phyloP scores from a whole-genome alignment of 2,329 filamentous ascomycete species.

The Penicillium sp. region DNA sequence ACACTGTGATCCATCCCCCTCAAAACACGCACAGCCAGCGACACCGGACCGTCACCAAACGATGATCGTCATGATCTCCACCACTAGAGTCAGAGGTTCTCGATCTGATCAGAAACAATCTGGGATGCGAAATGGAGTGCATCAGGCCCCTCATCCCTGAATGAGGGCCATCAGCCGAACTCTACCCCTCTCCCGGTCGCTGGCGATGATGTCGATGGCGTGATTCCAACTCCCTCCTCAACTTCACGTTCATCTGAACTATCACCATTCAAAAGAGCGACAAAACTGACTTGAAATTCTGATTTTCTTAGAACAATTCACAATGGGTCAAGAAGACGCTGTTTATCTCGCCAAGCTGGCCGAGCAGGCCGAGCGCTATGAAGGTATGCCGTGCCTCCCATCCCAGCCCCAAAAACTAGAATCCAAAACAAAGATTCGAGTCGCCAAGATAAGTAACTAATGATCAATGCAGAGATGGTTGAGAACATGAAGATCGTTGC shows the following conservation, averaged over 20 bases:
- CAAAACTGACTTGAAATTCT: slow-evolving; percentile 9
- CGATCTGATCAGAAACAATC: slow-evolving; percentile 3
- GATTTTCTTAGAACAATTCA: slow-evolving; percentile 53
- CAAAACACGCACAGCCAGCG: slow-evolving; percentile 17
- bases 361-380: slow-evolving; percentile 99
- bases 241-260: background rate
- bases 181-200: slow-evolving; percentile 31
- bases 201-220: slow-evolving; percentile 28
- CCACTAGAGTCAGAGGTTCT: background rate
- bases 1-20: slow-evolving; percentile 17
- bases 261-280: slow-evolving; percentile 1
- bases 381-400: slow-evolving; percentile 68
- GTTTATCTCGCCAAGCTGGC: slow-evolving; percentile 99
- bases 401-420: background rate
- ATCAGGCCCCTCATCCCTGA: slow-evolving; percentile 12
- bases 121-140: slow-evolving; percentile 7
- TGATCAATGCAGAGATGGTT: slow-evolving; percentile 79
- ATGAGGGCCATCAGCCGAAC: slow-evolving; percentile 4
- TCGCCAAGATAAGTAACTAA: slow-evolving; percentile 11
- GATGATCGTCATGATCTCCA: slow-evolving; percentile 21
- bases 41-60: slow-evolving; percentile 9
- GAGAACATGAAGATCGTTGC: slow-evolving; percentile 99
- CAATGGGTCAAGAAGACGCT: slow-evolving; percentile 99
- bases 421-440: background rate
- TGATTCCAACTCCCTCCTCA: slow-evolving; percentile 20